Base-by-base conservation (phyloP, 192 early-diverging fungal species). In the Backusella mclennaniae region DNA sequence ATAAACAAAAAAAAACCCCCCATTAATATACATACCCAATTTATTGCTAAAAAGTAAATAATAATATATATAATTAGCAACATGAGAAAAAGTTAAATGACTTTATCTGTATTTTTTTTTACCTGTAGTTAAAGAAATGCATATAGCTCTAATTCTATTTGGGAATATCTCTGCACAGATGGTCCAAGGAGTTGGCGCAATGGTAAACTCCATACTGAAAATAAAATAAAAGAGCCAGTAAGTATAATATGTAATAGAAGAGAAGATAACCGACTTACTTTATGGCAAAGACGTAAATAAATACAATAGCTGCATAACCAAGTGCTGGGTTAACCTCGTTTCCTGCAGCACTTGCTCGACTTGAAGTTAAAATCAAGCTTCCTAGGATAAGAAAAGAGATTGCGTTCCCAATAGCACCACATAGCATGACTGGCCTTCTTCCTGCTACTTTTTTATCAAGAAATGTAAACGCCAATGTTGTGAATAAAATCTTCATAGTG, bases 71-170 rank as follows among this genome's bases (percentile, higher is more conserved):
- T 39, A 12, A 11, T 39, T 12, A 39, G 38, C 8, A 9, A 39
- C 38, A 39, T 39, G 38, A 39, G 3, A 39, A 39, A 39, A 39
- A 11, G 38, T 3, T 9, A 39, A 39, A 39, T 12, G 0, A 39
- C 3, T 12, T 39, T 39, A 11, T 8, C 38, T 39, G n/a, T 12
- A 26, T 11, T 56, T 56, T 11, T 59, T 21, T 59, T 59, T 59
- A 59, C 23, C 23, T 59, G 67, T 69, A 2, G 67, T 69, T 21
- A 69, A 19, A 12, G 67, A 69, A 35, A 69, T 39, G n/a, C 67
- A 69, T 23, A 69, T 69, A 9, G 67, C 67, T 69, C 35, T 35
- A n/a, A 69, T 69, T 38, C 67, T 33, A 21, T 69, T 69, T 69
- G 67, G n/a, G n/a, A 69, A 69, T 35, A 69, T 69, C 9, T 69